Evolutionary conservation across 2,329 filamentous ascomycete genomes (phyloP), one percentile per base, ranked within the genome.

Genomic region (Xylaria sp.): DNA sequence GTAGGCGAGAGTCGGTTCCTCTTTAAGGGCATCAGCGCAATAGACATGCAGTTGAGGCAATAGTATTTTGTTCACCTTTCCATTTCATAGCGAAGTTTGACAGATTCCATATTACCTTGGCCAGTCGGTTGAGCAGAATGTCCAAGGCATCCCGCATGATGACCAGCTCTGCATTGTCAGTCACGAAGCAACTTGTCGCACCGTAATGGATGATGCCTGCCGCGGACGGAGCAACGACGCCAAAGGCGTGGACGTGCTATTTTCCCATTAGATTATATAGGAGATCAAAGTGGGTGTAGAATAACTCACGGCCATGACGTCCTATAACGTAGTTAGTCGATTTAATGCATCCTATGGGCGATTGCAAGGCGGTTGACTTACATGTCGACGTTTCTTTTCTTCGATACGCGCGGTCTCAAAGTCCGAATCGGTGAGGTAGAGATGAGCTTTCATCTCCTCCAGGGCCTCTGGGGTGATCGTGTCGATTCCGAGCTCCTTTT

Each of bases 131-230:
- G 8, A 92, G 82, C 3, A 97, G 79, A n/a, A 97, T 81, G 73
- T 95, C 88, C 65, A 97, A 82, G 5, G 88, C 93, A 68, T 93
- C 88, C 27, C 89, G 84, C 75, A 94, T 86, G 75, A 97, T 88
- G 71, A 97, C 93, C 42, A 95, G 82, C 74, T 95, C 93, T 2
- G 68, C 55, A 19, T 94, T 93, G 76, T 94, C 92, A 64, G 91
- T 94, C 47, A 36, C 34, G 34, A 36, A 36, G 34, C 34, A 36
- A 36, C 34, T 36, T 36, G 34, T 36, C 34, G 34, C 89, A 72
- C 90, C 91, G 79, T 86, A 89, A 79, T 97, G 94, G 68, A 97
- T 95, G 74, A 96, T 92, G 39, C 92, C 92, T 14, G 92, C 92
- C 21, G 75, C 73, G 27, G 73, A 65, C 9, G 75, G 76, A 19